phyloP scores from a whole-genome alignment of 2,329 filamentous ascomycete genomes.

The Fusarium sp. region DNA sequence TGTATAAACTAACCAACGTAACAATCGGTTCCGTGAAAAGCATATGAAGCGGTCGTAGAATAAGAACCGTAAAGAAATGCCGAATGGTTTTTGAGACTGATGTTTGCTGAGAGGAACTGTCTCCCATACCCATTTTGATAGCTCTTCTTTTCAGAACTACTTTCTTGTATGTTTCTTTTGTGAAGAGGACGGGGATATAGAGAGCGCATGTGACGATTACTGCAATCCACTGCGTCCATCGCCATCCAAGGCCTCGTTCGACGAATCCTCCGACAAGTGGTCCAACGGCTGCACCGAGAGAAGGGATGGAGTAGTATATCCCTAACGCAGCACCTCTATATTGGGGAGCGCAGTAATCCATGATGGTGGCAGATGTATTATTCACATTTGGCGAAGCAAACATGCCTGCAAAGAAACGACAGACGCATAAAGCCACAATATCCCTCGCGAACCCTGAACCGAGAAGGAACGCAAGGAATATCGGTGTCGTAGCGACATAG shows the following conservation, averaged over 20 bases:
- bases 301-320: conserved; percentile 30
- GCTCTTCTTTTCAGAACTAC: conserved; percentile 18
- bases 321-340: conserved; percentile 20
- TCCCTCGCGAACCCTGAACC: neutral
- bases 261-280: conserved; percentile 21
- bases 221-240: conserved; percentile 35
- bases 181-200: conserved; percentile 26
- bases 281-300: conserved; percentile 24
- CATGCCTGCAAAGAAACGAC: conserved; percentile 32
- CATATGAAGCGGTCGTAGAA: conserved; percentile 30
- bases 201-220: conserved; percentile 7
- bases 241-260: conserved; percentile 14
- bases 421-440: neutral
- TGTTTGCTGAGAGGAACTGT: conserved; percentile 27
- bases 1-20: conserved; percentile 26
- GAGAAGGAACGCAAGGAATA: conserved; percentile 18
- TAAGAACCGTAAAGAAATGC: conserved; percentile 31
- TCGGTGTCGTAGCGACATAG: conserved; percentile 25
- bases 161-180: conserved; percentile 30
- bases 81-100: neutral
- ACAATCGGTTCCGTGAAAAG: conserved; percentile 28
- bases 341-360: conserved; percentile 11
- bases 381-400: conserved; percentile 34
- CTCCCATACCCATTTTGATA: conserved; percentile 21
- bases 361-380: conserved; percentile 30